Evolutionary conservation across 2,329 filamentous ascomycete species (phyloP).

Genomic region (Neophaeococcomyces aloes): DNA sequence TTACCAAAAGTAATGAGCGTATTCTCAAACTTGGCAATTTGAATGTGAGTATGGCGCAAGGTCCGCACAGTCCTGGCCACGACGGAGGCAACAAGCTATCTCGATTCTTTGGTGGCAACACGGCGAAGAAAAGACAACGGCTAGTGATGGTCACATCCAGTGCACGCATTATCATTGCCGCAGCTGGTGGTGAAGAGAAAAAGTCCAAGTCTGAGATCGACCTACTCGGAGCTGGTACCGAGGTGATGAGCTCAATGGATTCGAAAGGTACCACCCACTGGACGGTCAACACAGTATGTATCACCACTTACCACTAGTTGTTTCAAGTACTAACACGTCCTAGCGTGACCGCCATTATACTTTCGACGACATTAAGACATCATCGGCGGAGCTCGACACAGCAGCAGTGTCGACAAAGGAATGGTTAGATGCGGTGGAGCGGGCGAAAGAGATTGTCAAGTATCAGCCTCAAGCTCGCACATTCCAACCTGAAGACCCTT

Average conservation of each 20-base stretch:
- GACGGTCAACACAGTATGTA: slow-evolving; percentile 84
- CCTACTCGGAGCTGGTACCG: slow-evolving; percentile 62
- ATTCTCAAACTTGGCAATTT: slow-evolving; percentile 91
- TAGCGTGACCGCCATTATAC: slow-evolving; percentile 82
- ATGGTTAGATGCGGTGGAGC: slow-evolving; percentile 83
- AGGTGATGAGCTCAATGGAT: slow-evolving; percentile 71
- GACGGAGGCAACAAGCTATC: slow-evolving; percentile 63
- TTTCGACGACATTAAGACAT: slow-evolving; percentile 84
- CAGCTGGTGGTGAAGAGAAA: slow-evolving; percentile 89
- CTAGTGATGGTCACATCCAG: slow-evolving; percentile 92
- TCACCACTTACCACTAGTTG: not conserved
- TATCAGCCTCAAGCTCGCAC: slow-evolving; percentile 43
- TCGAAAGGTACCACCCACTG: slow-evolving; percentile 79
- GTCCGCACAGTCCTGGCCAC: slow-evolving; percentile 63
- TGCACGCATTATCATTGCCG: slow-evolving; percentile 78
- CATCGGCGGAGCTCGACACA: slow-evolving; percentile 51
- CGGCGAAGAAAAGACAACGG: slow-evolving; percentile 83
- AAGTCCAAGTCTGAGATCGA: slow-evolving; percentile 86
- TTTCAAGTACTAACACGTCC: slow-evolving; percentile 24
- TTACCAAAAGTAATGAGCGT: slow-evolving; percentile 81
- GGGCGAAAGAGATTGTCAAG: slow-evolving; percentile 72
- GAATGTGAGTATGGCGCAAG: slow-evolving; percentile 67
- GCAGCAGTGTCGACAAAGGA: slow-evolving; percentile 66
- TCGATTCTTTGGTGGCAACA: slow-evolving; percentile 77
- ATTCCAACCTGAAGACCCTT: slow-evolving; percentile 47